Base-by-base conservation (phyloP, 1,284 basidiomycete species). In the Puccinia polysora region DNA sequence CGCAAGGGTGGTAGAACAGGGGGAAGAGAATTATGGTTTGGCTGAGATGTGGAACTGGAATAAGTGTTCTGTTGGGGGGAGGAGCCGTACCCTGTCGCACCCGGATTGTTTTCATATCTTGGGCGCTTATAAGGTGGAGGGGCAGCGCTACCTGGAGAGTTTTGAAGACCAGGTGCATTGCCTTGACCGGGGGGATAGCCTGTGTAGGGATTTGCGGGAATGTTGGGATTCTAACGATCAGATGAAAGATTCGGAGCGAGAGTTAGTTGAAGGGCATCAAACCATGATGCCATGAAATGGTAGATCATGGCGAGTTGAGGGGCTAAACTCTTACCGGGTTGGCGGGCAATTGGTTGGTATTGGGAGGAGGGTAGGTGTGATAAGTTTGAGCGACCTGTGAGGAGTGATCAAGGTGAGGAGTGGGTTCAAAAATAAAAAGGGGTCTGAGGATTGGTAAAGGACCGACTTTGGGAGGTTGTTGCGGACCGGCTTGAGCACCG, bases 71-170 rank as follows among this genome's bases (percentile, higher is more conserved):
- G 50, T 30, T 65, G 64, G 38, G 63, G 10, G 3, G 63, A 23
- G 14, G 63, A 65, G 36, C 34, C 45, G 25, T 45, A 50, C 0
- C 58, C 50, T 10, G 58, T 36, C 10, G 18, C 32, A 23, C 43
- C 55, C 4, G 53, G 23, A n/a, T 32, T 47, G 18, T 49, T 50
- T 15, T 71, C 69, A 47, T 71, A 71, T 20, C 69, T 47, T 2
- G 69, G 69, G 25, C 69, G 30, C 58, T 71, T 71, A 18, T 38
- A 63, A 30, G 69, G 69, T 6, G 69, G 69, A 18, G 59, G 69
- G 32, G 34, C 58, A 38, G 47, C 20, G 34, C 59, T 30, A 32
- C 69, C 38, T 14, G 69, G 59, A 23, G 69, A 55, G 25, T 59
- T 60, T 55, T 71, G 69, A 40, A 36, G 30, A 4, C 18, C 53